Evolutionary conservation across 2,329 filamentous ascomycete species (phyloP).

Genomic region (Fusarium sp.): DNA sequence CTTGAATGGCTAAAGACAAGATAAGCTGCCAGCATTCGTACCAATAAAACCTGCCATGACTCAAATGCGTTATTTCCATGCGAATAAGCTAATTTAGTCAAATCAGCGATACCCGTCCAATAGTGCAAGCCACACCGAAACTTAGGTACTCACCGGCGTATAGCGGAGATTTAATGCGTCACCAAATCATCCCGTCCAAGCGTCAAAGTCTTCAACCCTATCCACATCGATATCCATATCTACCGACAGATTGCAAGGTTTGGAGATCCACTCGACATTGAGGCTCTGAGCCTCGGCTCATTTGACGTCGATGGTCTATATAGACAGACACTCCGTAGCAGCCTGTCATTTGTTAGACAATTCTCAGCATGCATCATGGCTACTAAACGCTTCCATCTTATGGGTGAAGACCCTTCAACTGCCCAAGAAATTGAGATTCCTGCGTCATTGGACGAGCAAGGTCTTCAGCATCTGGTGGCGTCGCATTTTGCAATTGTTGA

Average conservation of each 20-base stretch:
- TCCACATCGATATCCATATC: conserved; percentile 6
- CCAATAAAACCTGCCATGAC: background rate
- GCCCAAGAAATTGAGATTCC: conserved; percentile 51
- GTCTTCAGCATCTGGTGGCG: conserved; percentile 51
- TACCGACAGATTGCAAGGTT: conserved; percentile 16
- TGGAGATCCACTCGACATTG: background rate
- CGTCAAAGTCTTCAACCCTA: conserved; percentile 18
- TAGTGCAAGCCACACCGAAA: background rate
- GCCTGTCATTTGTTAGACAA: background rate
- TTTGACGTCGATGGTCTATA: conserved; percentile 11
- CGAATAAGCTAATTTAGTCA: background rate
- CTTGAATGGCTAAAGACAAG: background rate
- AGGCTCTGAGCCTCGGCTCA: conserved; percentile 16
- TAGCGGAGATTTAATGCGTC: conserved; percentile 16
- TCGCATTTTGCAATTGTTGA: conserved; percentile 56
- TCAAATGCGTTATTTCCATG: background rate
- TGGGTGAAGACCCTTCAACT: conserved; percentile 51
- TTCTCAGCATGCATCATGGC: conserved; percentile 43
- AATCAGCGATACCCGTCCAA: background rate
- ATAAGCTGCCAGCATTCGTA: background rate
- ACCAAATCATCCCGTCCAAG: conserved; percentile 6
- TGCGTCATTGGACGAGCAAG: conserved; percentile 47
- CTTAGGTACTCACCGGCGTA: background rate
- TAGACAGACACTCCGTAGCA: conserved; percentile 5
- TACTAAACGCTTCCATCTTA: conserved; percentile 52